A percentile compares a stretch with the other conserved stretches of the same genome.
Conservation (phyloP, 192 early-diverging fungal species). For the Haplosporangium gracile region DNA sequence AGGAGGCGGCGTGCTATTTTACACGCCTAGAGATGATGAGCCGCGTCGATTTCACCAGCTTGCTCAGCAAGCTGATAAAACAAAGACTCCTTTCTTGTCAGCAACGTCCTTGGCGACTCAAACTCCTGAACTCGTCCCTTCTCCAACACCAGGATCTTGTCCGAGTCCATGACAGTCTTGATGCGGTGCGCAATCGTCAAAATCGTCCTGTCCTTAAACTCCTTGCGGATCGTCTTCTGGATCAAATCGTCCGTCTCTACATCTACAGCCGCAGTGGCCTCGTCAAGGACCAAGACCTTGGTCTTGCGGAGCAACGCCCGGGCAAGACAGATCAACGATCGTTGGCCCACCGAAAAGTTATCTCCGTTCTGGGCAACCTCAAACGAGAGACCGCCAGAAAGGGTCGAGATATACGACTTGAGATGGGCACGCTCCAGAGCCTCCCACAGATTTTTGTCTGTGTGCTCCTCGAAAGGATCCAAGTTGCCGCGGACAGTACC, state of each 20-base stretch:
- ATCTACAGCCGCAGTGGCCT: conserved; percentile 75
- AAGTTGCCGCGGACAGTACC: conserved; percentile 69
- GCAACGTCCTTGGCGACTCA: conserved; percentile 61
- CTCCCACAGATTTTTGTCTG: conserved; percentile 74
- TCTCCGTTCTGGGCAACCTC: conserved; percentile 79
- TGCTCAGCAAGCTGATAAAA: conserved; percentile 45
- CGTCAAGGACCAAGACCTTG: conserved; percentile 57
- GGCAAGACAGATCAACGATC: conserved; percentile 76
- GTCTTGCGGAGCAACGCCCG: conserved; percentile 74
- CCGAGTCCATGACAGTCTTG: conserved; percentile 86
- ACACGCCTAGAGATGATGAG: background rate
- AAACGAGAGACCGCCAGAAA: conserved; percentile 75
- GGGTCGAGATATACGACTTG: conserved; percentile 67
- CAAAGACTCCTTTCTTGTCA: conserved; percentile 52
- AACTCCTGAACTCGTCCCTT: conserved; percentile 60
- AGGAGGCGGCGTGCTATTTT: too few species aligned
- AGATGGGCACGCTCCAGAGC: conserved; percentile 76
- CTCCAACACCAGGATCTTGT: conserved; percentile 78
- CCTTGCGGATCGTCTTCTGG: conserved; percentile 87
- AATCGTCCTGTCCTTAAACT: conserved; percentile 82
- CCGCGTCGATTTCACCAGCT: conserved; percentile 45
- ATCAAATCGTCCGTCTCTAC: conserved; percentile 85
- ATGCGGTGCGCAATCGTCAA: conserved; percentile 92
- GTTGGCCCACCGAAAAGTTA: conserved; percentile 86
- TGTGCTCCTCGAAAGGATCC: conserved; percentile 63